Conservation (phyloP, 306 rosid genomes). For the Albizia julibrissin region DNA sequence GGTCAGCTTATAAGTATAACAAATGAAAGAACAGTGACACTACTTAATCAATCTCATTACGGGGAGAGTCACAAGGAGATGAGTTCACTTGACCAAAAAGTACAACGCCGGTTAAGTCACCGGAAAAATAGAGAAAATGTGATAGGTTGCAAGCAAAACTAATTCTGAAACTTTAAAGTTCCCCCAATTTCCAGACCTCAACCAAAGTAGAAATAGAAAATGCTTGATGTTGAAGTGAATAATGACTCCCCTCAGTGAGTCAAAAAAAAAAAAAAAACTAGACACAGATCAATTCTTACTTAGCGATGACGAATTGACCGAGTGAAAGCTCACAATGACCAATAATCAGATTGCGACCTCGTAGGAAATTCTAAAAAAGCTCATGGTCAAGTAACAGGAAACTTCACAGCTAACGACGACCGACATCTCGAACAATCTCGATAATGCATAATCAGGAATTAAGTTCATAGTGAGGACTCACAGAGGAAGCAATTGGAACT, state of each 20-base stretch:
- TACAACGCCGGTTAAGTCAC: background rate
- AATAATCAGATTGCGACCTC: constrained; percentile 9
- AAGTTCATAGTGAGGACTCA: constrained; percentile 22
- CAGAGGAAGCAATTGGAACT: background rate
- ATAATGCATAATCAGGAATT: constrained; percentile 22
- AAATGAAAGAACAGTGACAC: background rate
- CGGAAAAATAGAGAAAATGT: background rate
- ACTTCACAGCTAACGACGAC: constrained; percentile 12
- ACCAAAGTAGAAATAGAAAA: constrained; percentile 10
- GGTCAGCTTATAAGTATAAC: constrained; percentile 7
- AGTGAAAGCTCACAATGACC: background rate
- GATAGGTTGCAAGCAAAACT: background rate
- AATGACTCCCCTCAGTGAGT: background rate
- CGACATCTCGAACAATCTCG: background rate
- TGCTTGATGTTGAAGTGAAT: constrained; percentile 6
- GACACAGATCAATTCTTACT: background rate
- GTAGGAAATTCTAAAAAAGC: background rate
- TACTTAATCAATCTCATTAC: background rate
- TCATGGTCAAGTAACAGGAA: constrained; percentile 14
- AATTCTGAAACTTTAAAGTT: background rate
- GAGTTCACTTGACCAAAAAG: background rate
- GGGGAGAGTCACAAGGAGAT: constrained; percentile 1
- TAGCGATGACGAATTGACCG: constrained; percentile 10
- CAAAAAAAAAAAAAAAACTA: background rate
- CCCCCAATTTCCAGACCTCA: background rate